Evolutionary conservation across 768 basidiomycete species (phyloP), one percentile per base, ranked within the genome.

Genomic region (Rhodosporidiobolus odoratus): DNA sequence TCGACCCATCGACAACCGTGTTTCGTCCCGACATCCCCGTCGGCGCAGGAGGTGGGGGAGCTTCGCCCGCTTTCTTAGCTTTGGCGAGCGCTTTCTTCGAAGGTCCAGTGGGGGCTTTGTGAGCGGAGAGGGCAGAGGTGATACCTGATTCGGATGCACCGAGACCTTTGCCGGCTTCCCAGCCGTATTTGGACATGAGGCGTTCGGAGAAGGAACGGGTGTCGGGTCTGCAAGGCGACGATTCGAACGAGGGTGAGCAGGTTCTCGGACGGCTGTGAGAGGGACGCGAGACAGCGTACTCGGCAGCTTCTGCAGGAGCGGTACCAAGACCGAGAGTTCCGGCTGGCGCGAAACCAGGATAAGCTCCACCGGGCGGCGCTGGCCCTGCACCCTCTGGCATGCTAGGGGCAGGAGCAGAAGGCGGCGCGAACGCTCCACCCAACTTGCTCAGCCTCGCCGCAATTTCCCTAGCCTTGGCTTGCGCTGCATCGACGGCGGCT

Each of bases 181-280:
- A 92, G 0, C 95, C 95, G 91, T 89, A 94, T 81, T 92, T 95
- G 7, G 89, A 90, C 92, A 96, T 95, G 75, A 95, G 78, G 38
- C 91, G 88, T 19, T 88, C 87, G 38, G 91, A 91, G 76, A 94
- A 92, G 4, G 88, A 82, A 23, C 86, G 66, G 45, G 53, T 37
- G 58, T 75, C 73, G 45, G 63, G 65, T 32, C 72, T 73, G 64
- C 27, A 32, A 16, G 3, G 34, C 21, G 45, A 16, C 41, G 35
- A 10, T 13, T 25, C 3, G 19, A 2, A 37, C 27, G 52, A 12
- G 34, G 40, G 9, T 4, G 23, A 3, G 6, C 13, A 30, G 5
- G 27, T 1, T 4, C 1, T 9, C 25, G 25, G 17, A 30, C 5
- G 21, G 27, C 10, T 12, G 40, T 17, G 32, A n/a, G 7, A 10